Evolutionary conservation across 768 basidiomycete genomes (phyloP), one percentile per base, ranked within the genome.

Genomic region (Omphalotus guepiniiformis): DNA sequence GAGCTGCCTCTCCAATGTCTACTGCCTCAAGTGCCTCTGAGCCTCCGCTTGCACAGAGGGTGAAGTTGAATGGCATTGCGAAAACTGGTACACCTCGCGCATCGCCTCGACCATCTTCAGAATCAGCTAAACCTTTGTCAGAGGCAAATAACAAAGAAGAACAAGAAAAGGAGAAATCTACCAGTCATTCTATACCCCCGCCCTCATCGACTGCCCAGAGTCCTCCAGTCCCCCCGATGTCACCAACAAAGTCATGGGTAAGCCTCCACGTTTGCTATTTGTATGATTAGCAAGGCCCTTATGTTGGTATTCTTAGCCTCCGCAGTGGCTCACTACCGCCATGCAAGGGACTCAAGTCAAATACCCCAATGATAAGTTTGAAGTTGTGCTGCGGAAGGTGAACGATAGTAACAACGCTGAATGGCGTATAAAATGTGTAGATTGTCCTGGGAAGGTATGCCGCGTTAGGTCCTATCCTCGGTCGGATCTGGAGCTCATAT

Each of bases 361-460:
- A 64, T 94, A 90, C 59, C 83, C 85, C 2, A 77, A 88, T 52
- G 94, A 97, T 63, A 79, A 63, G 50, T 94, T 97, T 55, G 86
- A 90, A 55, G 79, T 88, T 15, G 80, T 88, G 26, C 67, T 82
- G 27, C 76, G 80, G 25, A 85, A 80, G 58, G 68, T 75, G 6
- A 71, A 72, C 25, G 70, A 76, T 36, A 72, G 69, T 11, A 74
- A 71, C n/a, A 64, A 71, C 19, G 76, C 80, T 4, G 93, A 95
- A 64, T 97, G 94, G 93, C 79, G 91, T 15, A 77, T 95, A 60
- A 93, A 87, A 64, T 96, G 93, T 63, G 60, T 82, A 54, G 93
- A 96, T 63, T 94, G 93, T 65, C 93, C 93, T 55, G 92, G 92
- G 58, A 95, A 93, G 78, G 92, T 91, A 51, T 22, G 74, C 60